These are phyloP conservation scores for Aspergillus chevalieri DNA, from an alignment of 2,329 filamentous ascomycete genomes.

Conservation along the genomic window DNA sequence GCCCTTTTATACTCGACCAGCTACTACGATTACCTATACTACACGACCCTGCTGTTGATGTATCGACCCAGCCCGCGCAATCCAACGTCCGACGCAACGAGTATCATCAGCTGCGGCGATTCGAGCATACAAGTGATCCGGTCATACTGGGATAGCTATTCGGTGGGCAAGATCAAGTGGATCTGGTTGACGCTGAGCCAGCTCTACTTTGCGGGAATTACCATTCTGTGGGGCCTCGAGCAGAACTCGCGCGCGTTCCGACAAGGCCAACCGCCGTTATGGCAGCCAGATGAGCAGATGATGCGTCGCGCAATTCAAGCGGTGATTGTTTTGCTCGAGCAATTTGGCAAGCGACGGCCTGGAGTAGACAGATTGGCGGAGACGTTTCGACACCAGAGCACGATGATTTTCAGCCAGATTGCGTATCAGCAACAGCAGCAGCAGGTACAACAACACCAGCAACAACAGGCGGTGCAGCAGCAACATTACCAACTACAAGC, in stretches of 20 bases:
- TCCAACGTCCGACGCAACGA: slow-evolving; percentile 29
- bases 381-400: slow-evolving; percentile 34
- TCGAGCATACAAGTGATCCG: slow-evolving; percentile 34
- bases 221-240: slow-evolving; percentile 36
- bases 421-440: slow-evolving; percentile 29
- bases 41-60: slow-evolving; percentile 33
- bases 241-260: slow-evolving; percentile 31
- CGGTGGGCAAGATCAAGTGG: slow-evolving; percentile 35
- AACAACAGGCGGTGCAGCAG: slow-evolving; percentile 11
- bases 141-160: slow-evolving; percentile 36
- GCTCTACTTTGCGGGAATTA: slow-evolving; percentile 35
- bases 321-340: slow-evolving; percentile 31
- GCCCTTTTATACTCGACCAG: slow-evolving; percentile 36
- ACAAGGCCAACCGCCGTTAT: slow-evolving; percentile 22
- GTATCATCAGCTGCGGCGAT: slow-evolving; percentile 34
- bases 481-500: slow-evolving; percentile 9
- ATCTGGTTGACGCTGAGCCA: slow-evolving; percentile 37
- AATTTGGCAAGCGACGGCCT: slow-evolving; percentile 33
- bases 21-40: slow-evolving; percentile 37
- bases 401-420: slow-evolving; percentile 32
- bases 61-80: slow-evolving; percentile 34
- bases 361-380: slow-evolving; percentile 32
- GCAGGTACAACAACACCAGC: slow-evolving; percentile 13
- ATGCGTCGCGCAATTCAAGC: slow-evolving; percentile 33
- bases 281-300: slow-evolving; percentile 31